A percentile compares a stretch with the other conserved stretches of the same genome.
Conservation (phyloP, 2,329 filamentous ascomycete species). For the Chaetomiaceae sp. region DNA sequence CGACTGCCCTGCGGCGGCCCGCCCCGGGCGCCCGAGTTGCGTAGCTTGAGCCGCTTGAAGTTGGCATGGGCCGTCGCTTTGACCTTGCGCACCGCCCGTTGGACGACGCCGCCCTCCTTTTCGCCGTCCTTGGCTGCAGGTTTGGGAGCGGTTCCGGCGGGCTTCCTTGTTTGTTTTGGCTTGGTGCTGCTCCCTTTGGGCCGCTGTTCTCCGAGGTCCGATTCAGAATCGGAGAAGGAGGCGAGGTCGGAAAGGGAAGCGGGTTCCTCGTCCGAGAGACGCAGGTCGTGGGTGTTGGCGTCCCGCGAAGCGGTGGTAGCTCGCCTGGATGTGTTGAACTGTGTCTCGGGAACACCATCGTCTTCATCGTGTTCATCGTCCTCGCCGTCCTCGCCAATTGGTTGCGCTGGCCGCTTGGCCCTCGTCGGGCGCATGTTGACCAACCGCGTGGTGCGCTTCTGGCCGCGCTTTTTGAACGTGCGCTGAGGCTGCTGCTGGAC, state of each 20-base stretch:
- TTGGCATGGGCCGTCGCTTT: constrained; percentile 60
- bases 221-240: constrained; percentile 30
- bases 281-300: constrained; percentile 20
- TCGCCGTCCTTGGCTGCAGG: constrained; percentile 25
- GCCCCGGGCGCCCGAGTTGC: constrained; percentile 56
- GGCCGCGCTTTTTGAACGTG: constrained; percentile 74
- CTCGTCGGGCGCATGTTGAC: constrained; percentile 56
- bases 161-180: constrained; percentile 14
- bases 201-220: constrained; percentile 31
- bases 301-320: constrained; percentile 17
- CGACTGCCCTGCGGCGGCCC: constrained; percentile 51
- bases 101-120: constrained; percentile 37
- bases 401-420: constrained; percentile 40
- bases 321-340: constrained; percentile 23
- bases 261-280: constrained; percentile 32
- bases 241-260: constrained; percentile 17
- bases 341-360: constrained; percentile 37
- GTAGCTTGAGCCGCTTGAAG: constrained; percentile 60
- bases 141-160: no score
- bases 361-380: constrained; percentile 35
- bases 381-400: constrained; percentile 25
- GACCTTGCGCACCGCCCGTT: constrained; percentile 53
- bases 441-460: constrained; percentile 69
- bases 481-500: constrained; percentile 42
- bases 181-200: constrained; percentile 9